A percentile compares a stretch with the other conserved stretches of the same genome.
These are phyloP conservation scores for Trifolium repens DNA, from an alignment of 306 rosid species.

Conservation along the genomic window DNA sequence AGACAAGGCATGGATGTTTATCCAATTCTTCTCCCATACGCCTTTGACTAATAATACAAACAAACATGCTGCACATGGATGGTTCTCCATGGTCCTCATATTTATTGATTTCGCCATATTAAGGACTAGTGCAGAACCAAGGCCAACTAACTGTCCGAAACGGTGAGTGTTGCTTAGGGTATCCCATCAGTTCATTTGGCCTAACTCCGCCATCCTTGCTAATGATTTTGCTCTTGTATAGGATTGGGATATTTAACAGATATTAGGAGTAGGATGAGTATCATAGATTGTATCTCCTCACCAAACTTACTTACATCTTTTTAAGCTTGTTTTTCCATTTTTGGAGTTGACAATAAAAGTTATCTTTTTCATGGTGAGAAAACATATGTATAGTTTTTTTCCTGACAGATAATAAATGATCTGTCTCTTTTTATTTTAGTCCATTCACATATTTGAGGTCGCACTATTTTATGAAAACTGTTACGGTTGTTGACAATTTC, in stretches of 20 bases:
- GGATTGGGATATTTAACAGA: too few relatives aligned
- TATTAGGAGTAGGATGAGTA: neutral
- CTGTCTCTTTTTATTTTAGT: neutral
- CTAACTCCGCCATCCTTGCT: neutral
- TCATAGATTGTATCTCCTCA: neutral
- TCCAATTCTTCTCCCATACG: neutral
- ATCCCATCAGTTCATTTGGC: neutral
- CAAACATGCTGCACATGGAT: neutral
- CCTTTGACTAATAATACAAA: neutral
- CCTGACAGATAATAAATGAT: neutral
- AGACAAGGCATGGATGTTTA: neutral
- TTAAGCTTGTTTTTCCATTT: neutral
- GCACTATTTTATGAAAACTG: neutral
- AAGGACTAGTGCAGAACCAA: too few relatives aligned
- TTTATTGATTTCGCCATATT: neutral
- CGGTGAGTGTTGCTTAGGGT: neutral
- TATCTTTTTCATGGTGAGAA: neutral
- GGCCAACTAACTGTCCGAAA: neutral
- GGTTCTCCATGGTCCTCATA: neutral
- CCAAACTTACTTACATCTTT: neutral
- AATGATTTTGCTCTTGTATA: too few relatives aligned
- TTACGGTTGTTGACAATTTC: too few relatives aligned
- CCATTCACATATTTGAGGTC: neutral
- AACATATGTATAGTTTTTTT: neutral
- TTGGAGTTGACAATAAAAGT: neutral